Evolutionary conservation across 257 asterid genomes (phyloP), one percentile per base, ranked within the genome.

Genomic region (Solanum arcanum): DNA sequence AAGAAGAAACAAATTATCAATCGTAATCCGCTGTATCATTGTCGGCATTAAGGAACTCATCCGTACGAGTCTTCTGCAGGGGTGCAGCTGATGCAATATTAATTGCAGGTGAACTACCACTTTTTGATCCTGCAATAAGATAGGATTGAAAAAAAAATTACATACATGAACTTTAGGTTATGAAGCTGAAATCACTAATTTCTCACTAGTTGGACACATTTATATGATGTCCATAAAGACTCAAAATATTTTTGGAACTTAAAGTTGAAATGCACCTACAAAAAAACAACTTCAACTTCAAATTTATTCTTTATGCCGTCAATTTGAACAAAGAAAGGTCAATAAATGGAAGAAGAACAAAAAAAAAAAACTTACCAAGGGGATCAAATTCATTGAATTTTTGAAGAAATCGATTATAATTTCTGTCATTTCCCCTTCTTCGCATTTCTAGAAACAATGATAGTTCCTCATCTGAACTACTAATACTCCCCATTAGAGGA

Each of bases 21-120:
- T 96, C 98, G 85, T 96, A 97, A 91, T 97, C 99, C 86, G 96
- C 94, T 92, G 96, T 95, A 92, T 97, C 98, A 87, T 91, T 95
- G 90, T 96, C 99, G 20, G 99, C 92, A 90, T 92, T 95, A 91
- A 97, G 98, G 88, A 97, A 95, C 89, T 97, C 99, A 35, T 95
- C 99, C 35, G 97, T 88, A 46, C 92, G 98, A 87, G 93, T 91
- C 95, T 91, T 96, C 85, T 96, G 92, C 37, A 89, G 89, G 21
- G 93, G 85, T 87, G 93, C 84, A 83, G 94, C 94, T 18, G 98
- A 87, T 25, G 94, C 64, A 89, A 96, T 86, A 89, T 92, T 93
- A 89, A 92, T 94, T 86, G 92, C 68, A 59, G 94, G 98, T 59
- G 96, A 95, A 88, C 93, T 87, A 52, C 97, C 98, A 83, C 88